phyloP scores from a whole-genome alignment of 345 rosid genomes.

The Eucalyptus caleyi region DNA sequence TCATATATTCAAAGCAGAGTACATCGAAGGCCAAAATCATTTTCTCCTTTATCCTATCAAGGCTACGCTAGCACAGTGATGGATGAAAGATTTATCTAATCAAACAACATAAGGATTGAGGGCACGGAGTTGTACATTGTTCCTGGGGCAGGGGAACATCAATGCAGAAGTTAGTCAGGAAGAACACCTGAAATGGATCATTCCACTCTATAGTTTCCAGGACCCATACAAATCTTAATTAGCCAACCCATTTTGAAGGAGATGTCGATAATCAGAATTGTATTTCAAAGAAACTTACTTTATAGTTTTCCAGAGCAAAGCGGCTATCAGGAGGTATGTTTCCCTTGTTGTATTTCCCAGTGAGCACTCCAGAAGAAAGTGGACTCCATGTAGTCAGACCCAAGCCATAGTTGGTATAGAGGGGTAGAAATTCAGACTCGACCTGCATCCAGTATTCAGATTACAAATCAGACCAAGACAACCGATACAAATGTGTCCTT shows the following conservation, averaged over 20 bases:
- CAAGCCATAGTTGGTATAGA: conserved; percentile 73
- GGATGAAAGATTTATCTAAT: neutral
- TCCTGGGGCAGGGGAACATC: neutral
- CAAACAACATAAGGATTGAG: neutral
- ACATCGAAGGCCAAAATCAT: neutral
- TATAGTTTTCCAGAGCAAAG: conserved; percentile 92
- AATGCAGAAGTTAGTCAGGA: neutral
- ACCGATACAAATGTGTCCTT: neutral
- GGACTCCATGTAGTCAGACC: conserved; percentile 99
- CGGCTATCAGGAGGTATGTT: conserved; percentile 79
- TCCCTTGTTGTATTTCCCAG: conserved; percentile 94
- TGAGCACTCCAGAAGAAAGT: conserved; percentile 94
- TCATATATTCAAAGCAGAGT: neutral
- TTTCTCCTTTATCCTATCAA: neutral
- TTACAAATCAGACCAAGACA: neutral
- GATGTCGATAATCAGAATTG: neutral
- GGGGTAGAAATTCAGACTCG: conserved; percentile 83
- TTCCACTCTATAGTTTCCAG: neutral
- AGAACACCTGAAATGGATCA: neutral
- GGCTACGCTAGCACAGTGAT: neutral
- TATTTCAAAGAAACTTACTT: conserved; percentile 18
- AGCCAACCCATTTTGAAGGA: neutral
- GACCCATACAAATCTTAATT: neutral
- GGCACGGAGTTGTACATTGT: neutral
- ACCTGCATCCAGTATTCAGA: conserved; percentile 33